phyloP scores from a whole-genome alignment of 306 rosid species.

The Cucurbita maxima region DNA sequence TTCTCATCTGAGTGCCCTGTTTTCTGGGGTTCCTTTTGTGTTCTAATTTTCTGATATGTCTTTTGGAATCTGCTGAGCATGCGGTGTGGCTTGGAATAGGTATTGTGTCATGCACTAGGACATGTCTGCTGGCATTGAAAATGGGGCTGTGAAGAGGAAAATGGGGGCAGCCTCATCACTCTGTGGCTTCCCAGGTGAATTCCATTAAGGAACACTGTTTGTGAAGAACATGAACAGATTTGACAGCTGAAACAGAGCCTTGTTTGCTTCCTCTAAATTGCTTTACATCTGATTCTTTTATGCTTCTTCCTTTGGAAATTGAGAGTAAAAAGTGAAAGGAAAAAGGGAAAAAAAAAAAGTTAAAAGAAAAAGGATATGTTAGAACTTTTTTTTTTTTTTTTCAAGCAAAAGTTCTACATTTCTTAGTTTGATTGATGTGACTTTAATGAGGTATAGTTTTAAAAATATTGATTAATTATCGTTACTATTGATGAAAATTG shows the following conservation, averaged over 20 bases:
- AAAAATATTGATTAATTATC: no score
- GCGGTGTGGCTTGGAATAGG: background rate
- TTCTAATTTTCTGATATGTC: background rate
- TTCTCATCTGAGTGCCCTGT: background rate
- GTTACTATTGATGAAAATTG: no score
- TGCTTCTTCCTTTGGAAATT: conserved; percentile 3
- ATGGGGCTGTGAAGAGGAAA: background rate
- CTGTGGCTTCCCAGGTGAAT: conserved; percentile 2
- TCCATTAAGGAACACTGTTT: background rate
- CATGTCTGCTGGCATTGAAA: background rate
- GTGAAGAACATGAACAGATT: background rate
- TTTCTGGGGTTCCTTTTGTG: background rate
- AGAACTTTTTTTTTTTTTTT: background rate
- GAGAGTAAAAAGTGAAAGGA: background rate
- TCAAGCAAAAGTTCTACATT: background rate
- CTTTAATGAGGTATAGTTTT: background rate
- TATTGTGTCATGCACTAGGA: background rate
- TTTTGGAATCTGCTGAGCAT: background rate
- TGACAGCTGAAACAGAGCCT: background rate
- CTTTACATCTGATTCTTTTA: conserved; percentile 6
- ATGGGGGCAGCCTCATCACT: background rate
- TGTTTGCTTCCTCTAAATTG: background rate
- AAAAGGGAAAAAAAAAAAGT: background rate
- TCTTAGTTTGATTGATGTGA: background rate
- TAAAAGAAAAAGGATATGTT: background rate